These are phyloP conservation scores for Zymoseptoria tritici DNA, from an alignment of 2,329 filamentous ascomycete genomes.

Conservation along the genomic window DNA sequence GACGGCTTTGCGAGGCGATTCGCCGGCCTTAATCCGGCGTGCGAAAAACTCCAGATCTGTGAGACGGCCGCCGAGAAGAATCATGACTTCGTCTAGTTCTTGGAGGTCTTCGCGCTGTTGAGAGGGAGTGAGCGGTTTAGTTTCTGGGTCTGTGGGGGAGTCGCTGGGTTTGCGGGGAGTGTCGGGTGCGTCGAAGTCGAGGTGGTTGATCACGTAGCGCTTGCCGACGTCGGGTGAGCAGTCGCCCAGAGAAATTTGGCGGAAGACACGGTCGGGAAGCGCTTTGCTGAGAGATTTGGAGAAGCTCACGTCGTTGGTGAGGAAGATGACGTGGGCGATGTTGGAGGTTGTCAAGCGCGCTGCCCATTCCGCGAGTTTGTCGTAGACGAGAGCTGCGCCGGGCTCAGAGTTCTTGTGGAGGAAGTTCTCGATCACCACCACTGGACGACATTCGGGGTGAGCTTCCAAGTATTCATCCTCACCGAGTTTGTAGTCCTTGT, in stretches of 20 bases:
- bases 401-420: conserved; percentile 59
- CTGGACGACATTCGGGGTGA: conserved; percentile 73
- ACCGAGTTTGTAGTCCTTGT: conserved; percentile 63
- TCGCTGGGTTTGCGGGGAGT: conserved; percentile 20
- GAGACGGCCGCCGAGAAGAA: conserved; percentile 78
- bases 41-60: conserved; percentile 92
- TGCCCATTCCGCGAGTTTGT: conserved; percentile 69
- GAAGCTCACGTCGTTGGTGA: conserved; percentile 83
- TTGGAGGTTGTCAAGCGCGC: conserved; percentile 78
- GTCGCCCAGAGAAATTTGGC: conserved; percentile 77
- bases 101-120: conserved; percentile 50
- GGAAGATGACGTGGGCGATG: conserved; percentile 86
- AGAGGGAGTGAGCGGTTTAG: conserved; percentile 39
- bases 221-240: conserved; percentile 77
- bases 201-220: conserved; percentile 77
- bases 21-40: conserved; percentile 79
- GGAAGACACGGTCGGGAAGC: conserved; percentile 84
- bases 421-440: conserved; percentile 90
- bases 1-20: conserved; percentile 72
- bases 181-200: conserved; percentile 46
- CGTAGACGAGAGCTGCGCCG: conserved; percentile 39
- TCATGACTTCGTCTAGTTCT: conserved; percentile 75
- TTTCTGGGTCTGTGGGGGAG: conserved; percentile 32
- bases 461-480: conserved; percentile 86
- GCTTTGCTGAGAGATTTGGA: conserved; percentile 81